These are phyloP conservation scores for Didymella sp. DNA, from an alignment of 2,329 filamentous ascomycete species.

Conservation along the genomic window DNA sequence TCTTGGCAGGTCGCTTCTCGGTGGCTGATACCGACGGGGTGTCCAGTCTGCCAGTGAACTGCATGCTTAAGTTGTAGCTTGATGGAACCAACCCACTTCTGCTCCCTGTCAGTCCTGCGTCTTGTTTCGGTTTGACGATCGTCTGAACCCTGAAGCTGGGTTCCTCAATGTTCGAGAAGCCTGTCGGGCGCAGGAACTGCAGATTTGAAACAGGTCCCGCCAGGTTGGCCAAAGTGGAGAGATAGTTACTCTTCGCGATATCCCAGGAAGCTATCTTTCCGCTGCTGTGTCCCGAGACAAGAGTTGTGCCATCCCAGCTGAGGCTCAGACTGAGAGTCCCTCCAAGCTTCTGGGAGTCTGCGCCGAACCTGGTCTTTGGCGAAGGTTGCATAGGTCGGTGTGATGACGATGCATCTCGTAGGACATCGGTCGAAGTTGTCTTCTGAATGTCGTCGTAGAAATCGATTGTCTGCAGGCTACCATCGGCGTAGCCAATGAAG, in stretches of 20 bases:
- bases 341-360: conserved; percentile 69
- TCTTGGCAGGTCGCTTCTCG: conserved; percentile 23
- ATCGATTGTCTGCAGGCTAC: conserved; percentile 79
- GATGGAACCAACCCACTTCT: conserved; percentile 54
- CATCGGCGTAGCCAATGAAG: conserved; percentile 81
- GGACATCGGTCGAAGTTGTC: conserved; percentile 48
- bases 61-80: conserved; percentile 70
- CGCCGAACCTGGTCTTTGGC: conserved; percentile 51
- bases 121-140: conserved; percentile 82
- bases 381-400: conserved; percentile 58
- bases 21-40: conserved; percentile 42
- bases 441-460: conserved; percentile 64
- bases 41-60: conserved; percentile 58
- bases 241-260: conserved; percentile 72
- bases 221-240: conserved; percentile 71
- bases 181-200: conserved; percentile 70
- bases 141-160: conserved; percentile 60
- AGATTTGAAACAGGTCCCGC: conserved; percentile 86
- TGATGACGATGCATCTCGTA: conserved; percentile 63
- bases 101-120: conserved; percentile 53
- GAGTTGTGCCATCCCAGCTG: conserved; percentile 80
- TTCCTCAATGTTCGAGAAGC: conserved; percentile 49
- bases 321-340: conserved; percentile 72
- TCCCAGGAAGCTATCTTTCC: conserved; percentile 86
- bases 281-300: conserved; percentile 81